Base-by-base conservation (phyloP, 2,329 filamentous ascomycete genomes). In the Ustulina deusta region DNA sequence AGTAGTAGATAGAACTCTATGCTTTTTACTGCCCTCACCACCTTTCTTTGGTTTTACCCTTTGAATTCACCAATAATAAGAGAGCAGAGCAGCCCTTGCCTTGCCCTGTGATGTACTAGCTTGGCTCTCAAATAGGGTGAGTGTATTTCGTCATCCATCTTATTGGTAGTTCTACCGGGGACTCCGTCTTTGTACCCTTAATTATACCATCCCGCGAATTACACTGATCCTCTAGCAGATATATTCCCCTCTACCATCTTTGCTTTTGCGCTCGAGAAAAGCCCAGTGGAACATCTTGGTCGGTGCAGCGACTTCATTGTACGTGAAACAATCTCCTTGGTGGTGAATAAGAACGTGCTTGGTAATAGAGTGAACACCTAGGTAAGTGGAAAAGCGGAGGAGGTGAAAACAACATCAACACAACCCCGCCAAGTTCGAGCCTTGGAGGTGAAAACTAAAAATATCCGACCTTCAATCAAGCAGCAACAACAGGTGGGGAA, bases 401-500 rank as follows among this genome's bases (percentile, higher is more conserved):
- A 46, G n/a, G 11, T 54, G 48, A 44, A 51, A 27, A 63, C 34
- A 22, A 22, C 52, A 42, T 42, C 22, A n/a, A 10, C 25, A 49
- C 17, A 34, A 32, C 57, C 44, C 51, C 58, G 17, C 63, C 57
- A 34, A 55, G 40, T 40, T 15, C 10, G 55, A 55, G 48, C 49
- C 15, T n/a, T 36, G 29, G 44, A 48, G 48, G 22, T 25, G 38
- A 22, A 55, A 55, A 38, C 46, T 38, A 22, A 64, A 36, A 51
- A n/a, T 17, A 36, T 59, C 17, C 42, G 5, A 48, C n/a, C 10
- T 52, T 22, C 58, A 34, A 61, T 42, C 20, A 25, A 11, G 6
- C 17, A 46, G 3, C 29, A 3, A 32, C 1, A 25, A 27, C 34
- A 3, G 6, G 32, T n/a, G n/a, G n/a, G n/a, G n/a, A n/a, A n/a